Conservation (phyloP, 257 asterid genomes). For the Solanum habrochaites region DNA sequence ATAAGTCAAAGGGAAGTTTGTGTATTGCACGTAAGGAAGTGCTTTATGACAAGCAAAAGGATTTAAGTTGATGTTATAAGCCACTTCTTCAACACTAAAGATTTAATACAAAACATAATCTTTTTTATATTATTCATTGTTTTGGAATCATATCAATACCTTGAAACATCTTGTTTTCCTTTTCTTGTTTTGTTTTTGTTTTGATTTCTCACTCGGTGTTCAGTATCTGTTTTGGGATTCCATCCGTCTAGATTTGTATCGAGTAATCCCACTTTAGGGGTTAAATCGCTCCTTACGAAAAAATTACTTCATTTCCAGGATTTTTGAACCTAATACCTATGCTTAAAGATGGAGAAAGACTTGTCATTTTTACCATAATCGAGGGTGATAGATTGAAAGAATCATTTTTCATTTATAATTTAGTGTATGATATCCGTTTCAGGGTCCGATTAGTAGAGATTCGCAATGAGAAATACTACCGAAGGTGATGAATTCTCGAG, state of each 20-base stretch:
- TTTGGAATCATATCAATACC: not conserved
- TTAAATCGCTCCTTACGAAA: not conserved
- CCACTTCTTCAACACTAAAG: not conserved
- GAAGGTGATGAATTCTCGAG: not conserved
- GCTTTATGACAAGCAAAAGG: not conserved
- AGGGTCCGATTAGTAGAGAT: not conserved
- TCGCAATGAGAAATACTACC: not conserved
- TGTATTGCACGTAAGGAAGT: not conserved
- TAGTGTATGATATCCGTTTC: not conserved
- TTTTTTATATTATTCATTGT: not conserved
- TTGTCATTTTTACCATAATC: not conserved
- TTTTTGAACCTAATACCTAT: not conserved
- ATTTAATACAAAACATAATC: not conserved
- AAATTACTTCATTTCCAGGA: not conserved
- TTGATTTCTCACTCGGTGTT: not conserved
- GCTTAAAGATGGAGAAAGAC: not conserved
- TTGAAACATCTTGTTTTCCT: not conserved
- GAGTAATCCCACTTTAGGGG: accelerated
- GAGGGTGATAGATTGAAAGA: not conserved
- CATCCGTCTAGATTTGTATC: not conserved
- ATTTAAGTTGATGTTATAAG: not conserved
- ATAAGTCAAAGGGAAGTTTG: not conserved
- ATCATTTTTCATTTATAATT: not conserved
- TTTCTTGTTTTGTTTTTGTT: not conserved
- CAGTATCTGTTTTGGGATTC: not conserved